A percentile compares a stretch with the other conserved stretches of the same genome.
Evolutionary conservation across 2,329 filamentous ascomycete species (phyloP).

Genomic region (Colletotrichum australisinense): DNA sequence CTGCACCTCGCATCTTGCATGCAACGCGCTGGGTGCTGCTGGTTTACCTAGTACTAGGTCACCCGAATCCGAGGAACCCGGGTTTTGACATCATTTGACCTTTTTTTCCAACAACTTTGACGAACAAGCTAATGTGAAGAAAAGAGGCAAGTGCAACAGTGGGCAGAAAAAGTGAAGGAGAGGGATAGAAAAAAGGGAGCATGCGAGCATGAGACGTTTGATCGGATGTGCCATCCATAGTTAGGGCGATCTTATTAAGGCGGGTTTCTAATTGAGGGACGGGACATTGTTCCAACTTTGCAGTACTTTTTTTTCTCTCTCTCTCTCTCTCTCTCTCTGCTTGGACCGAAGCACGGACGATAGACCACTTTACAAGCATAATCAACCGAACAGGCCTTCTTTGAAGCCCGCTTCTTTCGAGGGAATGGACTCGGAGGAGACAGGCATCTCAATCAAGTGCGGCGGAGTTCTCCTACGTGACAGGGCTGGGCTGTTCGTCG

Average conservation of each 20-base stretch:
- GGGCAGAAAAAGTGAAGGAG: not conserved
- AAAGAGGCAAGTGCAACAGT: not conserved
- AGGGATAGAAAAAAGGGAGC: not conserved
- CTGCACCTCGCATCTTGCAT: not conserved
- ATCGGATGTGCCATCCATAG: constrained; percentile 34
- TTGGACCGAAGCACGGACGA: constrained; percentile 31
- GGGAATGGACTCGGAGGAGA: too few relatives aligned
- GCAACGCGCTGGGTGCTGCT: not conserved
- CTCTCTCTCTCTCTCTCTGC: not conserved
- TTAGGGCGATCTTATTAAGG: constrained; percentile 1
- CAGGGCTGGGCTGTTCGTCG: not conserved
- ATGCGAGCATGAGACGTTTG: constrained; percentile 26
- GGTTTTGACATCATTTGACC: too few relatives aligned
- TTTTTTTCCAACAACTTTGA: not conserved
- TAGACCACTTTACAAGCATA: not conserved
- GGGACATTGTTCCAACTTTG: not conserved
- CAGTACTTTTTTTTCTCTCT: too few relatives aligned
- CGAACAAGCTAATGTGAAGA: not conserved
- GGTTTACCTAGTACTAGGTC: not conserved
- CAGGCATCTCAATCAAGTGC: not conserved
- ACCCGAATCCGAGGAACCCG: not conserved
- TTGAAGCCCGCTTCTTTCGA: not conserved
- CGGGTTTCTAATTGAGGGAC: constrained; percentile 17
- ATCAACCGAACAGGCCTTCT: not conserved
- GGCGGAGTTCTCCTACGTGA: too few relatives aligned